Conservation (phyloP, 2,329 filamentous ascomycete genomes). For the Ophiostoma sp. region DNA sequence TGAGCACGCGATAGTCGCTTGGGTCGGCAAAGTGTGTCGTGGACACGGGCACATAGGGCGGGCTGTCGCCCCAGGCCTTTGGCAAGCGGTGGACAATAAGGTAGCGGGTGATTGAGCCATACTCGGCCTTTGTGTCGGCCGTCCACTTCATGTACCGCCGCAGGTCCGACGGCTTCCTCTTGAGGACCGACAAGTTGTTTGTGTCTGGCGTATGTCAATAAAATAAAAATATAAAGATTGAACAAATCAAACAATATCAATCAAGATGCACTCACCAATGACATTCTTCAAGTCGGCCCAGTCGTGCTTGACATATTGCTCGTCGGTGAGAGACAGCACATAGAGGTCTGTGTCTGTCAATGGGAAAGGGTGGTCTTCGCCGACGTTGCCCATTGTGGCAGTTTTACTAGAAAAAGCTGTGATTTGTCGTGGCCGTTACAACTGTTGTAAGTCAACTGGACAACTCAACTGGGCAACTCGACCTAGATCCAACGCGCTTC, state of each 20-base stretch:
- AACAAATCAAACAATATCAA: not conserved
- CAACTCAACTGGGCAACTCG: not conserved
- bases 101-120: conserved; percentile 79
- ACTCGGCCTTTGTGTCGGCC: conserved; percentile 64
- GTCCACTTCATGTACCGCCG: conserved; percentile 79
- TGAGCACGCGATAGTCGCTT: conserved; percentile 67
- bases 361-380: conserved; percentile 55
- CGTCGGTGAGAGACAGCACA: conserved; percentile 65
- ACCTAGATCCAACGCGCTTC: conserved; percentile 5
- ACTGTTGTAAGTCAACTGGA: not conserved
- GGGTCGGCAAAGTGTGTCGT: conserved; percentile 53
- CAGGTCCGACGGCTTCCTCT: conserved; percentile 77
- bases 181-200: conserved; percentile 71
- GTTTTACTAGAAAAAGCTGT: not conserved
- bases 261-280: conserved; percentile 51
- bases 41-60: conserved; percentile 56
- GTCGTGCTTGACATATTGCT: conserved; percentile 66
- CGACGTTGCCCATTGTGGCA: conserved; percentile 24
- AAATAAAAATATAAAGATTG: not conserved
- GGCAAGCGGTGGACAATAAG: conserved; percentile 71
- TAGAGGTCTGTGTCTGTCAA: conserved; percentile 59
- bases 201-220: conserved; percentile 28
- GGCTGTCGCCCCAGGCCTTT: conserved; percentile 59
- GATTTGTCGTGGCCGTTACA: not conserved
- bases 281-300: conserved; percentile 74